Evolutionary conservation across 176 grass and related monocot genomes (phyloP), one percentile per base, ranked within the genome.

Genomic region (Zoysia pacifica): DNA sequence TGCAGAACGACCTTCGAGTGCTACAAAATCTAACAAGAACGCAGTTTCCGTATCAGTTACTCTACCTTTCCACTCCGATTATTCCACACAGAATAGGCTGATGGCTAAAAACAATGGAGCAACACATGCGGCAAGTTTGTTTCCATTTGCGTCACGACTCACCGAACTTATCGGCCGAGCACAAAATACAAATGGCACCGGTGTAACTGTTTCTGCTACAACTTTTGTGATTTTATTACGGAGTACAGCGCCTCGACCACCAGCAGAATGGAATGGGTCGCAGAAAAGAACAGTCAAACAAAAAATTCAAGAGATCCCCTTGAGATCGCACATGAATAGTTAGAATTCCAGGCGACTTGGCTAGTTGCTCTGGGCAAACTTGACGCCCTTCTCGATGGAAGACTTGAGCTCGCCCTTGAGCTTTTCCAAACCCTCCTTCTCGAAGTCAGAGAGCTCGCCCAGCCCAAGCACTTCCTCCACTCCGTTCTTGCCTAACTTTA

Each of bases 331-430:
- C 64, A 45, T 47, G 60, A 73, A 73, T 16, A 38, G 73, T 82
- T 69, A 82, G 73, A 78, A 47, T 60, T 35, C 49, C 49, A 52
- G 3, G 47, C 15, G 37, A 16, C 20, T 0, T 8, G 53, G 39
- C 79, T 89, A 90, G 61, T 78, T 86, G 20, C 49, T 47, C 1
- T 60, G 54, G 1, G 88, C 87, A 5, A 96, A 99, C 74, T 88
- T 85, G 84, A 93, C 60, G 9, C 97, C 93, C 86, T 96, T 96
- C 82, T 93, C 97, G 40, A 96, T 99, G n/a, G 97, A 99, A 62
- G 90, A 62, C 81, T 90, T 82, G 37, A 99, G 86, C 48, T 99
- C 93, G 6, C 88, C 79, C 78, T 96, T 96, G 28, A 93, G 89
- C 64, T 79, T 86, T 54, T 93, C 90, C 46, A 99, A 72, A 2